These are phyloP conservation scores for Phytophthora rubi DNA, from an alignment of 352 stramenopile genomes.

Conservation along the genomic window DNA sequence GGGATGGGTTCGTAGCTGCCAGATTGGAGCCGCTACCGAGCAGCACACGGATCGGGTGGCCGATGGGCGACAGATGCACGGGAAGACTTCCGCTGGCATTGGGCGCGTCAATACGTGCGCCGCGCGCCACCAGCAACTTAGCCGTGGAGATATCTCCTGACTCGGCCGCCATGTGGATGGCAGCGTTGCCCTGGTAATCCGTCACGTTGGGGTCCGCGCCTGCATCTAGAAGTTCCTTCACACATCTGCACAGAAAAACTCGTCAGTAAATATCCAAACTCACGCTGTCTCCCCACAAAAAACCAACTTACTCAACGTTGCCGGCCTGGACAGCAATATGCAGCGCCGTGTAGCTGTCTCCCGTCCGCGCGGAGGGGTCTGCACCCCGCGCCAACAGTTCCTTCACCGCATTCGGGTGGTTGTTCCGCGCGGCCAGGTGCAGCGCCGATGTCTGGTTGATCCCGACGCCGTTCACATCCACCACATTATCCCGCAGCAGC, in stretches of 20 bases:
- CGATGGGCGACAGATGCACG: conserved; percentile 86
- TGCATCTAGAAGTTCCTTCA: conserved; percentile 75
- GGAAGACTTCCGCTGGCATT: conserved; percentile 85
- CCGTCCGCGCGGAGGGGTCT: conserved; percentile 68
- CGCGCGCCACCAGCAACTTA: conserved; percentile 78
- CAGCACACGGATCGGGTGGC: conserved; percentile 84
- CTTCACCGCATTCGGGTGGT: conserved; percentile 78
- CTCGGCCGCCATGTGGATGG: conserved; percentile 85
- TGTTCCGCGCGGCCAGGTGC: conserved; percentile 78
- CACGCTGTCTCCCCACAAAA: background rate
- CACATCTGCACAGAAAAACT: conserved; percentile 45
- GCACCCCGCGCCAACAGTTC: conserved; percentile 75
- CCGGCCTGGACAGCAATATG: conserved; percentile 77
- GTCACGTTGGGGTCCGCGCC: conserved; percentile 82
- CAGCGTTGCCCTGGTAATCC: conserved; percentile 83
- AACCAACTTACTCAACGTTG: conserved; percentile 59
- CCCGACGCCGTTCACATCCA: conserved; percentile 87
- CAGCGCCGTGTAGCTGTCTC: conserved; percentile 83
- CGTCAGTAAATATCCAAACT: conserved; percentile 21
- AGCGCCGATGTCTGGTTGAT: conserved; percentile 89
- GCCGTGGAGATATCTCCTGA: conserved; percentile 79
- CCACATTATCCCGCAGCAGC: conserved; percentile 80
- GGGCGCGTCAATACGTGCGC: conserved; percentile 72
- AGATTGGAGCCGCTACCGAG: conserved; percentile 75
- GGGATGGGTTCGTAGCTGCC: conserved; percentile 72